A percentile compares a stretch with the other conserved stretches of the same genome.
Conservation (phyloP, 2,329 filamentous ascomycete species). For the Dactylellina drechsleri region DNA sequence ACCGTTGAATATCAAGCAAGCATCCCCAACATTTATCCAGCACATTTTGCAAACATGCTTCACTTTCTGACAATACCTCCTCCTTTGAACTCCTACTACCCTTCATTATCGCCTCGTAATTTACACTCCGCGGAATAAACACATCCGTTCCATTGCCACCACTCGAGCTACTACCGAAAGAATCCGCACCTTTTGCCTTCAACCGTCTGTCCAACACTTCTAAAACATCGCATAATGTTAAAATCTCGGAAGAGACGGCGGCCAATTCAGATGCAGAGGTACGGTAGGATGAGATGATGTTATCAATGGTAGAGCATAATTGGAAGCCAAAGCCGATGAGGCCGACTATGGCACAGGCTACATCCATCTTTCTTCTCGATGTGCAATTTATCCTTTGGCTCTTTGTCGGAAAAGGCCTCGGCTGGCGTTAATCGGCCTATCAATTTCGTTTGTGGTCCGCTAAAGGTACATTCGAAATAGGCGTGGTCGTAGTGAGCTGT, state of each 20-base stretch:
- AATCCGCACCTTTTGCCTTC: constrained; percentile 27
- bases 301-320: constrained; percentile 45
- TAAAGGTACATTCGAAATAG: constrained; percentile 19
- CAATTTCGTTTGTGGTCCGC: constrained; percentile 6
- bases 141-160: neutral
- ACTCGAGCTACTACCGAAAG: constrained; percentile 14
- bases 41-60: constrained; percentile 52
- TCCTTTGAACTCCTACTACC: constrained; percentile 2
- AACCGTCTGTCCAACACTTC: constrained; percentile 36
- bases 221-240: constrained; percentile 44
- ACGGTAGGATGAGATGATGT: constrained; percentile 39
- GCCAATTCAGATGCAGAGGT: constrained; percentile 37
- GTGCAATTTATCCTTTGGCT: neutral
- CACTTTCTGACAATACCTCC: constrained; percentile 45
- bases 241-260: constrained; percentile 34
- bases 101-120: neutral
- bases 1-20: constrained; percentile 44
- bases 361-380: constrained; percentile 22
- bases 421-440: neutral
- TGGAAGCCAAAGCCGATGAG: constrained; percentile 54
- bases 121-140: constrained; percentile 7
- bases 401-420: neutral
- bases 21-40: constrained; percentile 51
- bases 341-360: constrained; percentile 44
- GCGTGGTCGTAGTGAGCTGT: neutral